Base-by-base conservation (phyloP, 441 rosid species). In the Eutrema salsugineum region DNA sequence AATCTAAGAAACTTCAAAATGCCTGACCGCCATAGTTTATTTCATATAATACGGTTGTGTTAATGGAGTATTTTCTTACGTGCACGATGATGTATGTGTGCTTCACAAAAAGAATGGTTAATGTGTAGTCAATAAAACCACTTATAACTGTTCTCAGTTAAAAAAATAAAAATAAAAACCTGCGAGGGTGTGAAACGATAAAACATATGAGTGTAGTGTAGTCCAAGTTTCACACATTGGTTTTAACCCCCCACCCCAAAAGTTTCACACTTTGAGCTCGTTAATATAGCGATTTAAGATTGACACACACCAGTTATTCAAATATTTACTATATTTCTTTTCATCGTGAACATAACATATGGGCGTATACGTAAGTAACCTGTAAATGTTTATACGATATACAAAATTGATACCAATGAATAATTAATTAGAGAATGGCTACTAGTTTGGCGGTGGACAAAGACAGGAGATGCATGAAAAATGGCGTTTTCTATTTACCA, bases 371-470 rank as follows among this genome's bases (percentile, higher is more conserved):
- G 20, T 58, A 49, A 39, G 47, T 17, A 60, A 51, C 51, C 33
- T 38, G 75, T 9, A 48, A 19, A 20, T n/a, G 19, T 40, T 11
- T 36, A 42, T 48, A 42, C 22, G 36, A 35, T 19, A 36, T 32
- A 22, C 6, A 42, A 19, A 63, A 63, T 6, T 24, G 33, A 27
- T 16, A 47, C 30, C 17, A 17, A 53, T 6, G 42, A 14, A 20
- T n/a, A 12, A 49, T 58, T 36, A 35, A 60, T 33, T 32, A 59
- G 62, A 66, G 48, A 36, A 32, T 44, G 57, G 72, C 32, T 61
- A 61, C 49, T 38, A 46, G 63, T 62, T 55, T 55, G 70, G 46
- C 79, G 79, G 75, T 69, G 79, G 79, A 75, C 54, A 75, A 62
- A 75, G 65, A 68, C 49, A 0, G 36, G 49, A 55, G 63, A 68